Evolutionary conservation across 2,329 filamentous ascomycete genomes (phyloP).

Genomic region (Ascochyta koolunga): DNA sequence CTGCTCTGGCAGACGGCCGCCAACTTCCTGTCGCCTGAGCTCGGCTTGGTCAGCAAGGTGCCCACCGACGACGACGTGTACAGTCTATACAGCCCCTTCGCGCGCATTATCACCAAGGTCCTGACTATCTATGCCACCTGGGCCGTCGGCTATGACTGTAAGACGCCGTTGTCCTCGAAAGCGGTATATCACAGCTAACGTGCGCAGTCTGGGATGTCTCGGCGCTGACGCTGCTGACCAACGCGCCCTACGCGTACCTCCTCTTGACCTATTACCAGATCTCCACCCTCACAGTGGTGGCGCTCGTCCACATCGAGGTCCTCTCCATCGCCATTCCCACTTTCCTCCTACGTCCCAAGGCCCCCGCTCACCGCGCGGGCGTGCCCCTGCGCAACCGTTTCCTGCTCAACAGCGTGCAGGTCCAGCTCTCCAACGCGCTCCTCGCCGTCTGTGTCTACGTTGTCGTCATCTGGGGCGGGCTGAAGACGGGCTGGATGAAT

Average conservation of each 20-base stretch:
- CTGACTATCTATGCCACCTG: conserved; percentile 75
- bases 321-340: conserved; percentile 75
- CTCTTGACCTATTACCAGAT: conserved; percentile 79
- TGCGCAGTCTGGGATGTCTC: conserved; percentile 49
- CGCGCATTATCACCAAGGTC: conserved; percentile 62
- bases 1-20: conserved; percentile 68
- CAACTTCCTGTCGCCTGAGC: conserved; percentile 66
- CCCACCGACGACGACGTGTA: conserved; percentile 61
- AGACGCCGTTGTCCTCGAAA: conserved; percentile 27
- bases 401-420: conserved; percentile 47
- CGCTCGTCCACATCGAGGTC: conserved; percentile 71
- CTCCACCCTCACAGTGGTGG: conserved; percentile 63
- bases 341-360: conserved; percentile 71
- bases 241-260: conserved; percentile 78
- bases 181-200: conserved; percentile 7
- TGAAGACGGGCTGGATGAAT: conserved; percentile 71
- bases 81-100: conserved; percentile 59
- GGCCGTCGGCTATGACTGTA: conserved; percentile 75
- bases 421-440: conserved; percentile 64
- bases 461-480: conserved; percentile 71
- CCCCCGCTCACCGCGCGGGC: conserved; percentile 66
- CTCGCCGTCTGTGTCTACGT: conserved; percentile 77
- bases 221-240: conserved; percentile 65
- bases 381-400: conserved; percentile 51
- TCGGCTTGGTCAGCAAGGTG: conserved; percentile 70